Evolutionary conservation across 2,329 filamentous ascomycete genomes (phyloP).

Genomic region (Colletotrichum agaves): DNA sequence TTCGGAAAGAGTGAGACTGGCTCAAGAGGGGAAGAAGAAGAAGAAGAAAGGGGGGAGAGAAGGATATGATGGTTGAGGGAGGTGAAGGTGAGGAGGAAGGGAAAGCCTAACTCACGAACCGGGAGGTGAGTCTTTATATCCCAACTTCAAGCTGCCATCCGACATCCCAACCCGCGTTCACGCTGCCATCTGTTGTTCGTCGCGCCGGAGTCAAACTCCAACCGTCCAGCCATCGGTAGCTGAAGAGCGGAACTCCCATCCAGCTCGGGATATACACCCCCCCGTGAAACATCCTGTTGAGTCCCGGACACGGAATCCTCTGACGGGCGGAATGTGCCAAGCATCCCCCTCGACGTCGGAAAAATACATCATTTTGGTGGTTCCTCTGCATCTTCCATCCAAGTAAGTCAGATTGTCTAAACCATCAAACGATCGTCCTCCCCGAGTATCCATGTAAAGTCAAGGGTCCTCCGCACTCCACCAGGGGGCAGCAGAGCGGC

Average conservation of each 20-base stretch:
- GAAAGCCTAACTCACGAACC: not conserved
- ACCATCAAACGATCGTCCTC: not conserved
- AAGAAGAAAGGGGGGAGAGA: not conserved
- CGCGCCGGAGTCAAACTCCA: not conserved
- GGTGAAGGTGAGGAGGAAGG: conserved; percentile 9
- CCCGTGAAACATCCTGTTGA: conserved; percentile 6
- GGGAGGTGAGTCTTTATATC: conserved; percentile 18
- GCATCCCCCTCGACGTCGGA: not conserved
- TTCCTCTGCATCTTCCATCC: not conserved
- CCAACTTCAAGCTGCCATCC: not conserved
- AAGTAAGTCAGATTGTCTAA: not conserved
- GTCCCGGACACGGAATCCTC: not conserved
- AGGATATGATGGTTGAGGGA: not conserved
- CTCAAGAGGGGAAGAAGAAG: conserved; percentile 10
- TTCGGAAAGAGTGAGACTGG: conserved; percentile 19
- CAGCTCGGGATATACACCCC: conserved; percentile 6
- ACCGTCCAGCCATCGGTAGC: not conserved
- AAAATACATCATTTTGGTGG: not conserved
- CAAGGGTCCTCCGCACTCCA: not conserved
- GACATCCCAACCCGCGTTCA: not conserved
- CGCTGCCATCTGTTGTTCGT: conserved; percentile 17
- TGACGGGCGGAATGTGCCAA: not conserved
- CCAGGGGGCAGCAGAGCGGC: not conserved
- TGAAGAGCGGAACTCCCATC: not conserved
- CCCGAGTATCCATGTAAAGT: not conserved